Evolutionary conservation across 164 flowering plant species (phyloP).

Genomic region (Tetracentron sinense): DNA sequence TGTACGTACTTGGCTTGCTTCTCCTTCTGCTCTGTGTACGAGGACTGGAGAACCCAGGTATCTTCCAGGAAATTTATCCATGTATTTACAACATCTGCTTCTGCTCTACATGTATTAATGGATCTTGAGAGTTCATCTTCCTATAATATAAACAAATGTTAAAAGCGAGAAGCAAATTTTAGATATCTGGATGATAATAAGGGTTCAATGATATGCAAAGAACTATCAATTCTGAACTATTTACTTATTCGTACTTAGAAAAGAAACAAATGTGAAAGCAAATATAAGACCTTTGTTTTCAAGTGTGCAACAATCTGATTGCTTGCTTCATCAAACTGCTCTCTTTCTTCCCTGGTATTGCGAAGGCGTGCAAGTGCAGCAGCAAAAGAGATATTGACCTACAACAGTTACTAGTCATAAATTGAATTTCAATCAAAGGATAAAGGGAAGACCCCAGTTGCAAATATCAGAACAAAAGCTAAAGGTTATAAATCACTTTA

Average conservation of each 20-base stretch:
- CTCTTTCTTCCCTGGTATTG: slow-evolving; percentile 78
- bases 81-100: slow-evolving; percentile 71
- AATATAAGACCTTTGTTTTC: slow-evolving; percentile 55
- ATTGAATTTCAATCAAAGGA: slow-evolving; percentile 2
- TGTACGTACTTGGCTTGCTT: slow-evolving; percentile 60
- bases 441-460: neutral
- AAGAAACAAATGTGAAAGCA: neutral
- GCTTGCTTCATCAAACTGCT: slow-evolving; percentile 86
- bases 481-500: no score
- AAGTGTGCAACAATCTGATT: slow-evolving; percentile 66
- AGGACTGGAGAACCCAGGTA: slow-evolving; percentile 79
- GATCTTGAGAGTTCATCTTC: slow-evolving; percentile 88
- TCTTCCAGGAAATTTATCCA: slow-evolving; percentile 97
- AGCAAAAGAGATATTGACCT: slow-evolving; percentile 62
- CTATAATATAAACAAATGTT: slow-evolving; percentile 29
- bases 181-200: slow-evolving; percentile 2
- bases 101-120: slow-evolving; percentile 57
- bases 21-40: slow-evolving; percentile 58
- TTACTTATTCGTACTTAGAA: neutral
- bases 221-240: neutral
- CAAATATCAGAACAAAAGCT: neutral
- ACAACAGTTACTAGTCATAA: slow-evolving; percentile 10
- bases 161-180: slow-evolving; percentile 3
- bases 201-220: neutral
- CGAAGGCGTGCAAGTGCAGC: slow-evolving; percentile 63